phyloP scores from a whole-genome alignment of 805 yeast genomes.

The Candida cerambycidarum region DNA sequence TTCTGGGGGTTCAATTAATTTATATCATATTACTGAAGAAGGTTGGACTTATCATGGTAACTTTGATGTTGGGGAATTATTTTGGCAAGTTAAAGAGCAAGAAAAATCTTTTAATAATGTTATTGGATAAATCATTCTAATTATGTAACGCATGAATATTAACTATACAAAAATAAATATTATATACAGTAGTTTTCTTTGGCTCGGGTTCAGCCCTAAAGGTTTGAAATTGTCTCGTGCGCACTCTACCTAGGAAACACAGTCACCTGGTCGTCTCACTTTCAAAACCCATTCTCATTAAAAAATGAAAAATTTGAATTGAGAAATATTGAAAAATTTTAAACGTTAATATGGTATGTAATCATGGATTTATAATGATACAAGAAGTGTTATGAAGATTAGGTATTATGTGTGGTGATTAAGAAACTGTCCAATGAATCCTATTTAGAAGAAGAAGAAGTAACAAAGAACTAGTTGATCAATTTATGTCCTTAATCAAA shows the following conservation, averaged over 20 bases:
- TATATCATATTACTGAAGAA: slow-evolving; percentile 86
- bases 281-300: neutral
- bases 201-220: neutral
- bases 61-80: slow-evolving; percentile 83
- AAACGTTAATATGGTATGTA: slow-evolving; percentile 7
- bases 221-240: neutral
- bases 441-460: too few relatives aligned
- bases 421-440: neutral
- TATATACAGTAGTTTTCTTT: neutral
- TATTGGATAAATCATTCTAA: slow-evolving; percentile 33
- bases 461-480: too few relatives aligned
- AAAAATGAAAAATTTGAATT: slow-evolving; percentile 3
- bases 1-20: slow-evolving; percentile 94
- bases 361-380: neutral
- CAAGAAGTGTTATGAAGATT: neutral
- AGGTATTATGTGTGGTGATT: neutral
- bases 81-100: slow-evolving; percentile 86
- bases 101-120: slow-evolving; percentile 91
- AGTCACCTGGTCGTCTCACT: slow-evolving; percentile 7
- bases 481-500: too few relatives aligned
- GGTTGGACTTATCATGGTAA: slow-evolving; percentile 98
- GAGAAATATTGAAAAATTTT: slow-evolving; percentile 8
- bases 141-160: neutral
- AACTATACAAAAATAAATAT: too few relatives aligned
- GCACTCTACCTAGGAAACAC: neutral